phyloP scores from a whole-genome alignment of 2,329 filamentous ascomycete genomes.

The Trichoderma sp. region DNA sequence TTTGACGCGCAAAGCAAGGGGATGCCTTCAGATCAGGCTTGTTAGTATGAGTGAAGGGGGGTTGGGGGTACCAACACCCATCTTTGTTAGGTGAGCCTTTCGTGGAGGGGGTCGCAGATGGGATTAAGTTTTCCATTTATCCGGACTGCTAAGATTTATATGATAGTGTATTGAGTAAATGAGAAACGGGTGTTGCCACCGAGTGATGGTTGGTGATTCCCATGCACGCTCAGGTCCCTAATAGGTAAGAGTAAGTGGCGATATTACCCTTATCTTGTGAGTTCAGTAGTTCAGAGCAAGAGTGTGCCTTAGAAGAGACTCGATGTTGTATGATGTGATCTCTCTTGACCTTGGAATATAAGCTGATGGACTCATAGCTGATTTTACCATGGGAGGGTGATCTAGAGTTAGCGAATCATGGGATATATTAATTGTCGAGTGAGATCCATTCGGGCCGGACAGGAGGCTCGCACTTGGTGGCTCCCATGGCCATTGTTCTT shows the following conservation, averaged over 20 bases:
- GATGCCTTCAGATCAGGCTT: neutral
- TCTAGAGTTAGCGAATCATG: too few relatives aligned
- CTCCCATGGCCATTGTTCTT: too few relatives aligned
- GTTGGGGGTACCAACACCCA: neutral
- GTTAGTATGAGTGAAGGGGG: neutral
- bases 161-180: neutral
- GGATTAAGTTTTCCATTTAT: neutral
- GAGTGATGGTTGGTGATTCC: neutral
- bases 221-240: neutral
- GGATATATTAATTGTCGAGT: too few relatives aligned
- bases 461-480: too few relatives aligned
- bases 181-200: accelerated
- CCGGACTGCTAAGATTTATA: neutral
- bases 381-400: too few relatives aligned
- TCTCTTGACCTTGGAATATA: accelerated
- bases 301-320: neutral
- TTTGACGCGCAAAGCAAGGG: neutral
- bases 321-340: neutral
- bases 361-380: neutral
- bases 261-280: too few relatives aligned
- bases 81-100: neutral
- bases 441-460: too few relatives aligned
- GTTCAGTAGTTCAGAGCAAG: neutral
- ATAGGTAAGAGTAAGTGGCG: too few relatives aligned
- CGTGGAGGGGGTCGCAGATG: neutral